Conservation (phyloP, 2,329 filamentous ascomycete genomes). For the Helotiales sp. region DNA sequence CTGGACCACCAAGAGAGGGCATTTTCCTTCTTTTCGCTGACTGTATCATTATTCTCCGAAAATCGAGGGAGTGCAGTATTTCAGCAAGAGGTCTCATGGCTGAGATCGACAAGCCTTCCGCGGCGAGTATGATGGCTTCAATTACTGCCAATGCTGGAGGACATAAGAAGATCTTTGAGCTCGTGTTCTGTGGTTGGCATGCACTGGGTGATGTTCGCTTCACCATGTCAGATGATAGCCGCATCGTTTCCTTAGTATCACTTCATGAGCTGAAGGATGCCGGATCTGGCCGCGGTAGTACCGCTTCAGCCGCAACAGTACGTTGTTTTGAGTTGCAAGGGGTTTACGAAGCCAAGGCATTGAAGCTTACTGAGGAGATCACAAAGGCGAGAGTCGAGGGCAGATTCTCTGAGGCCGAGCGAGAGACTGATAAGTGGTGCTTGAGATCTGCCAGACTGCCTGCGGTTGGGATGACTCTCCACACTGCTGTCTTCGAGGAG, state of each 20-base stretch:
- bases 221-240: conserved; percentile 67
- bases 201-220: conserved; percentile 69
- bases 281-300: conserved; percentile 48
- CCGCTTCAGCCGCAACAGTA: conserved; percentile 54
- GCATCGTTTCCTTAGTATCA: conserved; percentile 67
- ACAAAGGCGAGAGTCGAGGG: conserved; percentile 84
- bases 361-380: conserved; percentile 79
- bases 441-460: conserved; percentile 67
- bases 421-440: conserved; percentile 79
- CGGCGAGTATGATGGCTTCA: conserved; percentile 60
- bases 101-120: conserved; percentile 79
- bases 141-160: conserved; percentile 65
- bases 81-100: conserved; percentile 77
- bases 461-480: conserved; percentile 58
- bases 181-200: conserved; percentile 75
- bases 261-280: conserved; percentile 59
- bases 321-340: conserved; percentile 73
- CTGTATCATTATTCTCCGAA: conserved; percentile 74
- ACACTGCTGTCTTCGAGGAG: conserved; percentile 73
- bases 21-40: conserved; percentile 86
- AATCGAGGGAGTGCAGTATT: conserved; percentile 59
- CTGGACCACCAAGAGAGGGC: conserved; percentile 50
- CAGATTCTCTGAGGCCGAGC: conserved; percentile 79
- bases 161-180: conserved; percentile 60
- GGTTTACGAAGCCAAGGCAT: conserved; percentile 74